Percentiles rank a stretch among this genome's conserved stretches.
Evolutionary conservation across 306 rosid species (phyloP).

Genomic region (Albizia julibrissin): DNA sequence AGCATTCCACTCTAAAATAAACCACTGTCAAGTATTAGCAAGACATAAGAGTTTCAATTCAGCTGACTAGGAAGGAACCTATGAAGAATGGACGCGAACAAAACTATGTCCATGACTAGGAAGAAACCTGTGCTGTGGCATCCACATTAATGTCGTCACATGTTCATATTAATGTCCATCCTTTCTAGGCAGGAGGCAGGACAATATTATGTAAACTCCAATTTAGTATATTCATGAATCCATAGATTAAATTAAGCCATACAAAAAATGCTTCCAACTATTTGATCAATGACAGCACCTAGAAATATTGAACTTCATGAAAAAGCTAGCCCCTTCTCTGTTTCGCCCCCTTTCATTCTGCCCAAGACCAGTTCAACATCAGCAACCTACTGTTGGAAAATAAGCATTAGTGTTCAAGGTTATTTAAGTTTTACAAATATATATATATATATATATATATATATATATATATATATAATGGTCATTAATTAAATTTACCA

Average conservation of each 20-base stretch:
- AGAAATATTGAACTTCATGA: slow-evolving; percentile 15
- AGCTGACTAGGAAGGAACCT: not conserved
- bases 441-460: not conserved
- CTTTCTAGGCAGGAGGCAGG: not conserved
- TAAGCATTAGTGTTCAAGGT: no score
- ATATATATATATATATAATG: not conserved
- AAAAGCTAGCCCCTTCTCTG: not conserved
- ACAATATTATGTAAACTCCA: not conserved
- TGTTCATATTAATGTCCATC: not conserved
- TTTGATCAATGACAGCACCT: slow-evolving; percentile 5
- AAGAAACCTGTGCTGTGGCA: not conserved
- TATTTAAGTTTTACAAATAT: slow-evolving; percentile 13
- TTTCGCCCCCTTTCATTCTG: not conserved
- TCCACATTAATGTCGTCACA: not conserved
- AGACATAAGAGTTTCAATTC: slow-evolving; percentile 27
- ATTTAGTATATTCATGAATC: slow-evolving; percentile 2
- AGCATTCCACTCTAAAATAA: slow-evolving; percentile 63
- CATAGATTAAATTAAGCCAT: slow-evolving; percentile 8
- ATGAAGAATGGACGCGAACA: not conserved
- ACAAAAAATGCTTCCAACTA: slow-evolving; percentile 4
- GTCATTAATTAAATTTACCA: not conserved
- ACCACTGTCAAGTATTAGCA: slow-evolving; percentile 29
- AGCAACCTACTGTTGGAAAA: no score
- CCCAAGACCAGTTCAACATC: slow-evolving; percentile 7
- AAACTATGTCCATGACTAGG: not conserved